A percentile compares a stretch with the other conserved stretches of the same genome.
Evolutionary conservation across 495 filamentous ascomycete species (phyloP).

Genomic region (Halenospora varia): DNA sequence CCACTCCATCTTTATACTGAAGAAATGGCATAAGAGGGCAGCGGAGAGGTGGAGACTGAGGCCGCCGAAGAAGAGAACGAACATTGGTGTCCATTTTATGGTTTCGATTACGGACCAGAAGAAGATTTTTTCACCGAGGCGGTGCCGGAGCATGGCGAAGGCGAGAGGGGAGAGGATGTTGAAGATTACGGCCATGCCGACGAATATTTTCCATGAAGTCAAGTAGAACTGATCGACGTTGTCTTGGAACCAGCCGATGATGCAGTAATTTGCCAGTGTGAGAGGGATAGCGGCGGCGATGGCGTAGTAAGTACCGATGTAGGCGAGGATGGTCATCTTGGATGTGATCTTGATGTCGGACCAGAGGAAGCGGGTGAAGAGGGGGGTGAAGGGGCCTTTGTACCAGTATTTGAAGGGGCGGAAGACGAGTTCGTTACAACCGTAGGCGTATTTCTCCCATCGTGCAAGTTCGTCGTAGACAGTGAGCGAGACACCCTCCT

Average conservation of each 20-base stretch:
- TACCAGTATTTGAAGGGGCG: constrained; percentile 44
- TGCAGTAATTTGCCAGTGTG: constrained; percentile 55
- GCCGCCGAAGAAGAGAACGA: constrained; percentile 58
- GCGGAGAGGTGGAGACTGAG: constrained; percentile 56
- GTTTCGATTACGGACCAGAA: constrained; percentile 44
- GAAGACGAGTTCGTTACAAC: constrained; percentile 52
- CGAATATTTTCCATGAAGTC: constrained; percentile 46
- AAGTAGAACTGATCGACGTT: constrained; percentile 50
- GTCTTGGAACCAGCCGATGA: constrained; percentile 46
- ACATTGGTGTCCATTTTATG: constrained; percentile 59
- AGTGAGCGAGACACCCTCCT: constrained; percentile 72
- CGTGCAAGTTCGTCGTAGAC: constrained; percentile 71
- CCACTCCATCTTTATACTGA: constrained; percentile 59
- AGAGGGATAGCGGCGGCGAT: constrained; percentile 61
- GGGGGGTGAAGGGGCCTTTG: constrained; percentile 47
- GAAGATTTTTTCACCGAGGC: constrained; percentile 14
- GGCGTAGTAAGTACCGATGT: constrained; percentile 65
- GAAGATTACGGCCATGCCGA: constrained; percentile 41
- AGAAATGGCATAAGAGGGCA: constrained; percentile 55
- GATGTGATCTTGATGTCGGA: constrained; percentile 48
- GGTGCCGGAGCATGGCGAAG: constrained; percentile 13
- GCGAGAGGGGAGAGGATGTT: constrained; percentile 9
- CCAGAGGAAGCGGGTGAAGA: constrained; percentile 47
- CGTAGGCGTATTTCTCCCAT: constrained; percentile 59
- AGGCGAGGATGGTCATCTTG: constrained; percentile 58